These are phyloP conservation scores for Entophlyctis luteolus DNA, from an alignment of 192 early-diverging fungal genomes.

Conservation along the genomic window DNA sequence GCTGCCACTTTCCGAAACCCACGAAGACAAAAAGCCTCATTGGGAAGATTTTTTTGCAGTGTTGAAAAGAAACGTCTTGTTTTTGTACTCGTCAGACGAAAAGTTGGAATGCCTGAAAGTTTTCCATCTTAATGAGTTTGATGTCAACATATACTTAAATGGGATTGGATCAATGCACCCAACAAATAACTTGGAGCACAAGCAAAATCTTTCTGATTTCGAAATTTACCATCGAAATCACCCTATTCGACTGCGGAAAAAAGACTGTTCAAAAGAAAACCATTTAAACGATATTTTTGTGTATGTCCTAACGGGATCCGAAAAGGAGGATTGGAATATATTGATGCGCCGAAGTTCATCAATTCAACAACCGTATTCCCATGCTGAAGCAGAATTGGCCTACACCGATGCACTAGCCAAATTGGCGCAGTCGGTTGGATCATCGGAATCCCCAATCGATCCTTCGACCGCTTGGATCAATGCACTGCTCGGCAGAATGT, in stretches of 20 bases:
- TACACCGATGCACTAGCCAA: conserved; percentile 41
- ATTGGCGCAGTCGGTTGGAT: conserved; percentile 28
- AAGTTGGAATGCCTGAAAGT: conserved; percentile 75
- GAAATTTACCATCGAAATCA: conserved; percentile 41
- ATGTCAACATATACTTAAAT: conserved; percentile 44
- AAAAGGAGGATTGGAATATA: conserved; percentile 91
- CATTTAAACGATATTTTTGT: conserved; percentile 23
- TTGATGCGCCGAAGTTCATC: conserved; percentile 63
- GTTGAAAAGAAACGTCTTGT: conserved; percentile 73
- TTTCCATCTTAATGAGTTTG: conserved; percentile 65
- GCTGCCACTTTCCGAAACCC: neutral
- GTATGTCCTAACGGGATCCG: conserved; percentile 43
- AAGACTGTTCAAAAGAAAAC: neutral
- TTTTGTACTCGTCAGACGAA: conserved; percentile 76
- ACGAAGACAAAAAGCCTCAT: conserved; percentile 6
- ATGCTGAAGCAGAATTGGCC: conserved; percentile 39
- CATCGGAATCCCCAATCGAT: conserved; percentile 24
- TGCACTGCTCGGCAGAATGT: conserved; percentile 75
- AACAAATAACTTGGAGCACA: neutral
- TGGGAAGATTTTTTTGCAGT: conserved; percentile 59
- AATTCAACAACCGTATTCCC: conserved; percentile 24
- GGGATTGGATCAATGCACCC: neutral
- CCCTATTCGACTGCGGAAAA: conserved; percentile 31
- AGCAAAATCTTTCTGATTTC: conserved; percentile 21
- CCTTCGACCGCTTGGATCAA: conserved; percentile 75